Percentiles rank a stretch among this genome's conserved stretches.
These are phyloP conservation scores for Wickerhamiella nectarea DNA, from an alignment of 805 yeast genomes.

Conservation along the genomic window DNA sequence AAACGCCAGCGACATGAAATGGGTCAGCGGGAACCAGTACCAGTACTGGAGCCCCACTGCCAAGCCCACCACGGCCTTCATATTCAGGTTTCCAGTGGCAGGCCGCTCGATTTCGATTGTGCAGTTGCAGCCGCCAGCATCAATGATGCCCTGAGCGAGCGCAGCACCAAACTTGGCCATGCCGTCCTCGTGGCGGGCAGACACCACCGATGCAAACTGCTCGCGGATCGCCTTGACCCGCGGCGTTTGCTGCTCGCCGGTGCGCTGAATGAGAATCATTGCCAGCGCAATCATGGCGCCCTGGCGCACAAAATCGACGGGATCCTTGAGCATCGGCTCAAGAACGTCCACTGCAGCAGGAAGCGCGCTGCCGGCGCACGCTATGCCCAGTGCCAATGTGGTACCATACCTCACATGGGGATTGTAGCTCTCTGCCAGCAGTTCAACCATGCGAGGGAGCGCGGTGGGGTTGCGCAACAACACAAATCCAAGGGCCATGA, in stretches of 20 bases:
- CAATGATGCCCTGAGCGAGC: slow-evolving; percentile 90
- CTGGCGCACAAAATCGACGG: slow-evolving; percentile 95
- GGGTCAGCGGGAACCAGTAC: slow-evolving; percentile 98
- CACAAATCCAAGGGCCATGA: slow-evolving; percentile 79
- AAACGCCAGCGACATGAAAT: slow-evolving; percentile 81
- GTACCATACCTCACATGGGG: slow-evolving; percentile 98
- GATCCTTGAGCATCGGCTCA: slow-evolving; percentile 83
- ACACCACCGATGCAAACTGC: slow-evolving; percentile 57
- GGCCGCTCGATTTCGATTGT: slow-evolving; percentile 80
- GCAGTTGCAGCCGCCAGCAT: slow-evolving; percentile 98
- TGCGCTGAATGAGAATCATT: slow-evolving; percentile 78
- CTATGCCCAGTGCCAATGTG: slow-evolving; percentile 90
- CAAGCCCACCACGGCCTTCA: slow-evolving; percentile 83
- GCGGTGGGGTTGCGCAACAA: slow-evolving; percentile 81
- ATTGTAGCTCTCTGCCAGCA: slow-evolving; percentile 85
- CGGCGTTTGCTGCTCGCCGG: slow-evolving; percentile 69
- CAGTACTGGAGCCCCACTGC: slow-evolving; percentile 85
- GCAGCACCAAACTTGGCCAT: slow-evolving; percentile 97
- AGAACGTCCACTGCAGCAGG: slow-evolving; percentile 82
- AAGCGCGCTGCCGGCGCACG: slow-evolving; percentile 90
- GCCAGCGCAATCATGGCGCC: slow-evolving; percentile 90
- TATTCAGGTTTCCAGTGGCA: slow-evolving; percentile 80
- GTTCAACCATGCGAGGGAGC: slow-evolving; percentile 87
- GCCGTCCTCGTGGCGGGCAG: slow-evolving; percentile 88
- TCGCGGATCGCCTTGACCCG: slow-evolving; percentile 68